Evolutionary conservation across 495 filamentous ascomycete species (phyloP).

Genomic region (Amphirosellinia nigrospora): DNA sequence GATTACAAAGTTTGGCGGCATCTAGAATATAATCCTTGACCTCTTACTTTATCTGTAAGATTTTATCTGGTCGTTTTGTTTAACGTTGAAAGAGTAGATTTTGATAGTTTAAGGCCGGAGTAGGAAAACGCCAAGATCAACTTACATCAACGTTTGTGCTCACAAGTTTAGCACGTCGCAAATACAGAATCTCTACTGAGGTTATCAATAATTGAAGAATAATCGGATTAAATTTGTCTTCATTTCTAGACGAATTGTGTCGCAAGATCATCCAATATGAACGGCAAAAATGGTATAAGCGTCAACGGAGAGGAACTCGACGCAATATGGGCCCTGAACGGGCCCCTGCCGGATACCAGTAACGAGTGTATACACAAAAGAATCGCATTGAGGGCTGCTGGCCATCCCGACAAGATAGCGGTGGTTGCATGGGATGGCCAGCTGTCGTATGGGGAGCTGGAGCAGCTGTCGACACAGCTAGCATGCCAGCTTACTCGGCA

Average conservation of each 20-base stretch:
- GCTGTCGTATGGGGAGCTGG: not conserved
- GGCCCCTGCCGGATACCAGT: not conserved
- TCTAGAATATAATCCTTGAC: not conserved
- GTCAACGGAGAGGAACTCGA: not conserved
- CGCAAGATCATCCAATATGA: not conserved
- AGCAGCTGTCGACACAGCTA: not conserved
- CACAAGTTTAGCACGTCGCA: not conserved
- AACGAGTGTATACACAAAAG: not conserved
- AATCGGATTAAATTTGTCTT: not conserved
- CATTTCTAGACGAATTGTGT: not conserved
- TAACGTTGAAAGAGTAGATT: not conserved
- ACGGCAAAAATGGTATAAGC: not conserved
- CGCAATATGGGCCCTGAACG: not conserved
- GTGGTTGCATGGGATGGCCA: not conserved
- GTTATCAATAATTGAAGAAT: not conserved
- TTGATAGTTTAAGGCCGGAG: not conserved
- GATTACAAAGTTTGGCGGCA: not conserved
- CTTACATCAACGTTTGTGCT: too few relatives aligned
- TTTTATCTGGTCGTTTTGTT: not conserved
- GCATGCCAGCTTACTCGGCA: not conserved
- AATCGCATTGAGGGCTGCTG: not conserved
- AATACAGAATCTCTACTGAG: not conserved
- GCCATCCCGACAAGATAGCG: not conserved
- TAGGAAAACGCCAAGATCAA: not conserved
- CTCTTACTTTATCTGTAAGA: not conserved